Percentiles rank a stretch among this genome's conserved stretches.
These are phyloP conservation scores for Smallanthus sonchifolius DNA, from an alignment of 129 eudicot species.

Conservation along the genomic window DNA sequence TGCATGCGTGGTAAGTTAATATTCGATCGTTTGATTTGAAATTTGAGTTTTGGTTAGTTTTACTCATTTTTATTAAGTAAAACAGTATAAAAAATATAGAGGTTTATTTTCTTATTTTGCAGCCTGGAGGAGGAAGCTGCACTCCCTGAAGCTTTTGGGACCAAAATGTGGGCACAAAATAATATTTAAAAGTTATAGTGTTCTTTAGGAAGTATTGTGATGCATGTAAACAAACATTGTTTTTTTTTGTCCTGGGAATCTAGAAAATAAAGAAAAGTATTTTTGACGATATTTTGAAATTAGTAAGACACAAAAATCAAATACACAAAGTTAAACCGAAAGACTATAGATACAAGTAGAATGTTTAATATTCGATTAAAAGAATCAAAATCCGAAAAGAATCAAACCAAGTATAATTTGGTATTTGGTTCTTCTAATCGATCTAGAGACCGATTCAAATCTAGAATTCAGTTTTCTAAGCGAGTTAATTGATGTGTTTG, in stretches of 20 bases:
- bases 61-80: neutral
- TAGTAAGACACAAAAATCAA: neutral
- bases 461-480: neutral
- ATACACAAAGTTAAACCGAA: neutral
- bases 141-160: constrained; percentile 26
- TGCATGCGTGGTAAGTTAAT: constrained; percentile 54
- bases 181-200: neutral
- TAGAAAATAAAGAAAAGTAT: neutral
- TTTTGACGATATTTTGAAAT: neutral
- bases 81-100: neutral
- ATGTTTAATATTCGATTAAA: no score
- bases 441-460: neutral
- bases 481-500: neutral
- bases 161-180: neutral
- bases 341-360: no score
- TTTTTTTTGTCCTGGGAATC: neutral
- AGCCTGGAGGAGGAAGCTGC: constrained; percentile 40
- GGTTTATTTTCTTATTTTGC: constrained; percentile 7
- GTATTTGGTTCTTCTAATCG: neutral
- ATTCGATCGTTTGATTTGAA: neutral
- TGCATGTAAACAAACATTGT: constrained; percentile 4
- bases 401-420: neutral
- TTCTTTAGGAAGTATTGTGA: constrained; percentile 16
- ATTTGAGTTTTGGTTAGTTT: neutral
- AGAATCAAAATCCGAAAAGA: neutral